phyloP scores from a whole-genome alignment of 179 eudicot genomes.

The Gypsophila paniculata region DNA sequence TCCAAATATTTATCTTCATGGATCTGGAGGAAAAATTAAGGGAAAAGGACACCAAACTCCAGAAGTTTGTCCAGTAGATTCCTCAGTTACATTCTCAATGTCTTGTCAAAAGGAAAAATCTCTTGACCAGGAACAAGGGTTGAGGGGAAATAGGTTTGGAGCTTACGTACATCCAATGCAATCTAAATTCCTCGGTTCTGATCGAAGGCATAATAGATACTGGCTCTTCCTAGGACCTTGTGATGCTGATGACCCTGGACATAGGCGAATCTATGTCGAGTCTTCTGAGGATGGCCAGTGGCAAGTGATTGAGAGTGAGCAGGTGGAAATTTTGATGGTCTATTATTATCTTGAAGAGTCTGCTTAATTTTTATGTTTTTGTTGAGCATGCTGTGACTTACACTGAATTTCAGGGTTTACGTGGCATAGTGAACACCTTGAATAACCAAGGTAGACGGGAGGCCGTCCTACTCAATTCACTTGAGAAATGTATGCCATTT shows the following conservation, averaged over 20 bases:
- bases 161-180: slow-evolving; percentile 72
- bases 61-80: slow-evolving; percentile 52
- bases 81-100: slow-evolving; percentile 38
- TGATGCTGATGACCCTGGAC: slow-evolving; percentile 76
- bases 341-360: neutral
- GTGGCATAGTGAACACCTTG: slow-evolving; percentile 54
- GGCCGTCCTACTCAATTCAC: slow-evolving; percentile 65
- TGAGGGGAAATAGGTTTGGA: slow-evolving; percentile 31
- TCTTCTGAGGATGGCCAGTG: slow-evolving; percentile 99
- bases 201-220: slow-evolving; percentile 92
- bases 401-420: slow-evolving; percentile 54
- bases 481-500: slow-evolving; percentile 46
- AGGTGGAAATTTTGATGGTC: slow-evolving; percentile 42
- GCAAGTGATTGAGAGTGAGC: slow-evolving; percentile 82
- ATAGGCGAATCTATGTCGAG: slow-evolving; percentile 77
- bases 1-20: slow-evolving; percentile 46
- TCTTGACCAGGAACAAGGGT: slow-evolving; percentile 23
- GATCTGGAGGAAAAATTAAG: slow-evolving; percentile 80
- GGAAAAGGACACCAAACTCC: slow-evolving; percentile 34
- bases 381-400: slow-evolving; percentile 11
- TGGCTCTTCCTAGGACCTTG: slow-evolving; percentile 99
- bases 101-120: slow-evolving; percentile 33
- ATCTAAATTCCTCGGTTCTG: slow-evolving; percentile 82
- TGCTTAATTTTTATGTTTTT: neutral
- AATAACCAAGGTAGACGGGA: slow-evolving; percentile 77